Conservation (phyloP, 2,329 filamentous ascomycete genomes). For the Trichoderma sp. region DNA sequence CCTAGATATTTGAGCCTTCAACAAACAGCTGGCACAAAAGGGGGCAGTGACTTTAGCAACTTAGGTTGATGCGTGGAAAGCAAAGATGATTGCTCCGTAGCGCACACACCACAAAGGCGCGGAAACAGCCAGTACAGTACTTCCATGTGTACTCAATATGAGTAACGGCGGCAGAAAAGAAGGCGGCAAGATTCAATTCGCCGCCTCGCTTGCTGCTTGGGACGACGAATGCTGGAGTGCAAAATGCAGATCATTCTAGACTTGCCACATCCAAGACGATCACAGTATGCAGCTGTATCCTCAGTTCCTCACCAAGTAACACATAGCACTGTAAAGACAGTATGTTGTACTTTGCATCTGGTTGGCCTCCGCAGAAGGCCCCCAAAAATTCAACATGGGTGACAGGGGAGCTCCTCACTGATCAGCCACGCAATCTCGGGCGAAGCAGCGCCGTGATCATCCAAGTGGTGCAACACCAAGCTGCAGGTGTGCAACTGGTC, state of each 20-base stretch:
- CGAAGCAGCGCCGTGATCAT: neutral
- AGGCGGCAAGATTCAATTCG: neutral
- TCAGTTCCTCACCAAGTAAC: neutral
- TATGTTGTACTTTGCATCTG: neutral
- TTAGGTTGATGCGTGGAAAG: neutral
- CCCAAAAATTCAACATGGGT: neutral
- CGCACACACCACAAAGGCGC: neutral
- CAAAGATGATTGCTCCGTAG: neutral
- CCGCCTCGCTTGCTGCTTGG: neutral
- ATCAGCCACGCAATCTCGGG: slow-evolving; percentile 8
- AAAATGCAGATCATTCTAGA: neutral
- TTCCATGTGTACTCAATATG: neutral
- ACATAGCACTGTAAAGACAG: neutral
- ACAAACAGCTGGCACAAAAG: neutral
- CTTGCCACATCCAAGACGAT: neutral
- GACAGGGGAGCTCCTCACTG: neutral
- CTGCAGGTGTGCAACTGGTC: neutral
- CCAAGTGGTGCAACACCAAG: neutral
- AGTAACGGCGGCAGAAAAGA: neutral
- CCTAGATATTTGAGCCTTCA: neutral
- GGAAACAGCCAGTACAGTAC: neutral
- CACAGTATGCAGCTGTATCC: neutral
- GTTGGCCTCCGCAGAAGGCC: neutral
- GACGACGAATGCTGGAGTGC: neutral
- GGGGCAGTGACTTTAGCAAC: neutral